Base-by-base conservation (phyloP, 192 early-diverging fungal species). In the Coemansia sp. region DNA sequence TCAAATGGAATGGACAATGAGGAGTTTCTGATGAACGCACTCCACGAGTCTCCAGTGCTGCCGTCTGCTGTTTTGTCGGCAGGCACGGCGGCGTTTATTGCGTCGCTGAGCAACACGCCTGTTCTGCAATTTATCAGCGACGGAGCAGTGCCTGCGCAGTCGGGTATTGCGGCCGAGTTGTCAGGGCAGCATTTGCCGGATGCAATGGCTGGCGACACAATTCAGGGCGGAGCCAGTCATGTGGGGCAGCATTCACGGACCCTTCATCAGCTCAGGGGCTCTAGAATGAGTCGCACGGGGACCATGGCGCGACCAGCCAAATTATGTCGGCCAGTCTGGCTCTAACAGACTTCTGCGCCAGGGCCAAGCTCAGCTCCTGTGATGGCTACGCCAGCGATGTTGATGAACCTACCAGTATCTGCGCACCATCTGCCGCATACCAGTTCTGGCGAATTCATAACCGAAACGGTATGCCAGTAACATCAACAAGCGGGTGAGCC, bases 341-440 rank as follows among this genome's bases (percentile, higher is more conserved):
- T 62, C 43, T 35, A 62, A 8, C 58, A 60, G 41, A 60, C 52
- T 5, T 52, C 38, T 9, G 41, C 41, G 41, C 12, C 52, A 35
- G 35, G 14, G 37, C 29, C 15, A 5, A 24, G 22, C 14, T 11
- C 43, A 29, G 25, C 55, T 0, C 32, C 21, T 5, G 57, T 27
- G 24, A 62, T 65, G 24, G 74, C 69, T 19, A 81, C 78, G 12
- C 78, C 78, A 5, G 78, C 78, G 4, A 72, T 73, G 52, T 65
- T 81, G 47, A 63, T 81, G 62, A 81, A 81, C 56, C 59, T 81
- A 62, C 72, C 78, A 14, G 39, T 62, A n/a, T 81, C 78, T 2
- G 78, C 78, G 0, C 78, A 81, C 49, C 72, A 81, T 50, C 49
- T 81, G 57, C 72, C 78, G 29, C 67, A 73, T 60, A 64, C 59